Percentiles rank a stretch among this genome's conserved stretches.
These are phyloP conservation scores for Leucocoprinus birnbaumii DNA, from an alignment of 768 basidiomycete species.

Conservation along the genomic window DNA sequence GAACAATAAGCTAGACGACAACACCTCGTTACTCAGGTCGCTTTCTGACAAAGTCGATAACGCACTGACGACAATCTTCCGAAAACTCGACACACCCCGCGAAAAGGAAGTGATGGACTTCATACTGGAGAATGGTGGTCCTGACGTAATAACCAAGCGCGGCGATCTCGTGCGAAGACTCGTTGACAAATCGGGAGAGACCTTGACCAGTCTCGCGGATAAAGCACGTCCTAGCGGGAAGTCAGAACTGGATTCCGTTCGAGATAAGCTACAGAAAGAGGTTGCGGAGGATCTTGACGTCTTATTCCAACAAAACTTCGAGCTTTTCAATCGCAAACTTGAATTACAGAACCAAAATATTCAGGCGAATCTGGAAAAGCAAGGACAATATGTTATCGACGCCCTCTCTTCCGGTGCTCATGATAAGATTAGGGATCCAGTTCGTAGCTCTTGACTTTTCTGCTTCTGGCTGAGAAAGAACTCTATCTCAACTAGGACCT, in stretches of 20 bases:
- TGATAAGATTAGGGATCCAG: constrained; percentile 39
- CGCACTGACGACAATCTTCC: constrained; percentile 30
- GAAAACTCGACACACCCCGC: constrained; percentile 34
- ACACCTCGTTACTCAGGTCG: constrained; percentile 17
- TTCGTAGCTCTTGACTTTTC: constrained; percentile 15
- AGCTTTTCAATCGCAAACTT: constrained; percentile 43
- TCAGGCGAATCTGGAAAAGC: constrained; percentile 12
- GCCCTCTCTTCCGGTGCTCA: constrained; percentile 32
- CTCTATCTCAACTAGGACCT: neutral
- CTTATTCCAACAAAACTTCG: constrained; percentile 34
- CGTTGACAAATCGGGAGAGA: constrained; percentile 28
- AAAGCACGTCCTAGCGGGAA: constrained; percentile 7
- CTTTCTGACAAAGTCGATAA: constrained; percentile 26
- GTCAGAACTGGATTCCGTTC: neutral
- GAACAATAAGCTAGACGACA: constrained; percentile 29
- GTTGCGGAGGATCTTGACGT: constrained; percentile 34
- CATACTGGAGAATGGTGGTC: constrained; percentile 38
- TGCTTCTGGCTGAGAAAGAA: neutral
- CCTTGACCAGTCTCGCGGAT: constrained; percentile 19
- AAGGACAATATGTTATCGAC: neutral
- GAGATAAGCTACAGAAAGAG: constrained; percentile 31
- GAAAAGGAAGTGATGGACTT: constrained; percentile 35
- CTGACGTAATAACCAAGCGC: constrained; percentile 28
- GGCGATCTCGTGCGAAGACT: constrained; percentile 30
- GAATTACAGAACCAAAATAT: constrained; percentile 35